These are phyloP conservation scores for Eucalyptus curtisii DNA, from an alignment of 345 rosid species.

Conservation along the genomic window DNA sequence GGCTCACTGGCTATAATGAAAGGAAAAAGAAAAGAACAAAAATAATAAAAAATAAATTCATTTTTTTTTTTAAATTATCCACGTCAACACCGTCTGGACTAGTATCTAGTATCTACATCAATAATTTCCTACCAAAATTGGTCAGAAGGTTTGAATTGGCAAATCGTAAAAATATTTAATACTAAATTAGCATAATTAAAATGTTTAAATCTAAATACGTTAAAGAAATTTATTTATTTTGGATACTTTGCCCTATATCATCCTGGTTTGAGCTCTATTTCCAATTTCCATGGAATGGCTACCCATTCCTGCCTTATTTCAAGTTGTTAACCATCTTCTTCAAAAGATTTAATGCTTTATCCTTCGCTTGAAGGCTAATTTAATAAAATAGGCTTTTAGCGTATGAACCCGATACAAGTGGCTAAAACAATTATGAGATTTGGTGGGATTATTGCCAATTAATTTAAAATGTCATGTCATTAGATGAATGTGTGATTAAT, in stretches of 20 bases:
- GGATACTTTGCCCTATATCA: neutral
- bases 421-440: neutral
- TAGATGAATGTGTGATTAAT: too few relatives aligned
- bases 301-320: neutral
- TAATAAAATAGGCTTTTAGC: neutral
- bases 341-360: neutral
- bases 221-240: too few relatives aligned
- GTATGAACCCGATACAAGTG: neutral
- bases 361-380: neutral
- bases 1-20: neutral
- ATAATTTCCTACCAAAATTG: too few relatives aligned
- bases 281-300: neutral
- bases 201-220: accelerated
- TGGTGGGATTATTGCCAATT: too few relatives aligned
- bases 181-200: too few relatives aligned
- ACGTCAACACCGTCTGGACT: accelerated
- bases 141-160: accelerated
- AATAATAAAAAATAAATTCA: too few relatives aligned
- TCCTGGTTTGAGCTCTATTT: neutral
- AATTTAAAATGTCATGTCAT: too few relatives aligned
- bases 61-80: too few relatives aligned
- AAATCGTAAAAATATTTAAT: too few relatives aligned
- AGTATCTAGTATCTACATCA: too few relatives aligned
- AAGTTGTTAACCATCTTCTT: neutral
- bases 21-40: neutral